These are phyloP conservation scores for Boletus rufocinnamomeus DNA, from an alignment of 768 basidiomycete genomes.

Conservation along the genomic window DNA sequence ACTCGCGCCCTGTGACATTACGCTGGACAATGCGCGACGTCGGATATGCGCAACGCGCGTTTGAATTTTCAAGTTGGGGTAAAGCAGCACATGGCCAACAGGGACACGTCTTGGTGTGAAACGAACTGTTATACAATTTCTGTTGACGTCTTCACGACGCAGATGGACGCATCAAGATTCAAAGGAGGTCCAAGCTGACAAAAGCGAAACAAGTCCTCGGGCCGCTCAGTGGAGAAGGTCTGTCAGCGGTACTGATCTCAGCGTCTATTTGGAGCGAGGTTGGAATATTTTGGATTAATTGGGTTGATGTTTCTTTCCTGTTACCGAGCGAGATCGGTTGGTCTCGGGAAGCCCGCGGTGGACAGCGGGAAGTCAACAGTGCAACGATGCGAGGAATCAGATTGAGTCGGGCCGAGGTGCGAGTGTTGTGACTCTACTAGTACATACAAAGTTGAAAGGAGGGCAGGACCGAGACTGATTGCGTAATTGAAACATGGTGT, in stretches of 20 bases:
- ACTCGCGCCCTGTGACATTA: constrained; percentile 16
- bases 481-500: background rate
- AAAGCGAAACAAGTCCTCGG: constrained; percentile 3
- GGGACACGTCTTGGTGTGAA: constrained; percentile 13
- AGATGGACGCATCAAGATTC: background rate
- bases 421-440: background rate
- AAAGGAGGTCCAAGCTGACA: background rate
- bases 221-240: background rate
- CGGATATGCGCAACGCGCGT: constrained; percentile 1
- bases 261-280: background rate
- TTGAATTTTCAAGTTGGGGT: background rate
- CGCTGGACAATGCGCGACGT: background rate
- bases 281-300: background rate
- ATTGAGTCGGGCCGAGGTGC: background rate
- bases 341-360: constrained; percentile 8
- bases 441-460: background rate
- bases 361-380: background rate
- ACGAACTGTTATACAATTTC: background rate
- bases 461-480: background rate
- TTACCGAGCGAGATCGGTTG: constrained; percentile 3
- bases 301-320: background rate
- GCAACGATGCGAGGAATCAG: background rate
- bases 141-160: background rate
- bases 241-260: no score
- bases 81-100: constrained; percentile 8